These are phyloP conservation scores for Begonia masoniana DNA, from an alignment of 306 rosid genomes.

Conservation along the genomic window DNA sequence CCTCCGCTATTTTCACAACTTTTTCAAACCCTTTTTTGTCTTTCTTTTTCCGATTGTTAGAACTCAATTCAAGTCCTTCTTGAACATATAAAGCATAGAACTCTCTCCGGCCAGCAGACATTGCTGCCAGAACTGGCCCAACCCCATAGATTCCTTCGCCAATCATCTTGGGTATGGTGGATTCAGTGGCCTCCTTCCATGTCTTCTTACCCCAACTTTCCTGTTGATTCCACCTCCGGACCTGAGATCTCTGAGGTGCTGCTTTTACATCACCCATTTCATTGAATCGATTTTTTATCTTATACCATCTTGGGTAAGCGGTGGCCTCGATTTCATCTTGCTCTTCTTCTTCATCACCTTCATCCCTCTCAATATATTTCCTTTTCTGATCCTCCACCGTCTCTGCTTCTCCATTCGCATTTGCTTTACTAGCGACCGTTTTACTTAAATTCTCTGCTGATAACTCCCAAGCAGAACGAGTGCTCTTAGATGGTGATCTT, in stretches of 20 bases:
- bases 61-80: slow-evolving; percentile 80
- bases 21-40: slow-evolving; percentile 91
- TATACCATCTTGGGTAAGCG: slow-evolving; percentile 86
- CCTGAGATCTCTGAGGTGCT: slow-evolving; percentile 46
- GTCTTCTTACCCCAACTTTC: slow-evolving; percentile 80
- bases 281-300: slow-evolving; percentile 37
- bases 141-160: slow-evolving; percentile 91
- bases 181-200: slow-evolving; percentile 80
- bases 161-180: slow-evolving; percentile 61
- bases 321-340: slow-evolving; percentile 40
- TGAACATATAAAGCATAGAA: slow-evolving; percentile 72
- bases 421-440: slow-evolving; percentile 19
- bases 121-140: slow-evolving; percentile 93
- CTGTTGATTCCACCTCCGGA: slow-evolving; percentile 58
- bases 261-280: slow-evolving; percentile 34
- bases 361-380: slow-evolving; percentile 13
- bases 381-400: slow-evolving; percentile 19
- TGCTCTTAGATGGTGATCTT: slow-evolving; percentile 18
- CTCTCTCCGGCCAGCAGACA: slow-evolving; percentile 86
- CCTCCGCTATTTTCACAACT: slow-evolving; percentile 63
- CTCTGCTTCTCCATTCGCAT: slow-evolving; percentile 15
- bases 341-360: slow-evolving; percentile 32
- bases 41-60: slow-evolving; percentile 82
- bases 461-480: slow-evolving; percentile 17
- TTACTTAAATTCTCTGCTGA: slow-evolving; percentile 11